Evolutionary conservation across 345 rosid species (phyloP).

Genomic region (Luvunga scandens): DNA sequence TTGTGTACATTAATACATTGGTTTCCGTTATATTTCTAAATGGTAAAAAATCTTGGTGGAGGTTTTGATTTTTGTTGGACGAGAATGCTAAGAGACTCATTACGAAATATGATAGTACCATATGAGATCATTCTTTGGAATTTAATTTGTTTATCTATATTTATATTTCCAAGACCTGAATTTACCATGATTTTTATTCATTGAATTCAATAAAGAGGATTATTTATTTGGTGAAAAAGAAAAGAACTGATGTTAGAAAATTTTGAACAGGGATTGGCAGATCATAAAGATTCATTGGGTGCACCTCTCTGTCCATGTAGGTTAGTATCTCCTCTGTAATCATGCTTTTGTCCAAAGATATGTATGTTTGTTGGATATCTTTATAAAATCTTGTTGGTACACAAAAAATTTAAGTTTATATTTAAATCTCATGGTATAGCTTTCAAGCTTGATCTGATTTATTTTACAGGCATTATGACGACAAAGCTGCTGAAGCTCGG

Average conservation of each 20-base stretch:
- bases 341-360: not conserved
- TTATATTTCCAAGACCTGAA: not conserved
- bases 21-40: not conserved
- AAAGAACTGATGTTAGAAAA: not conserved
- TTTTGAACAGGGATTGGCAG: slow-evolving; percentile 77
- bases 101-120: not conserved
- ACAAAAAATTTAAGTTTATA: not conserved
- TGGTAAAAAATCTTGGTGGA: not conserved
- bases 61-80: not conserved
- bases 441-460: slow-evolving; percentile 4
- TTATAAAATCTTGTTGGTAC: not conserved
- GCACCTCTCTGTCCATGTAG: slow-evolving; percentile 95
- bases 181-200: not conserved
- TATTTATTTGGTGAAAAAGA: not conserved
- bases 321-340: slow-evolving; percentile 30
- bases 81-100: not conserved
- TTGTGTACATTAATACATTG: not conserved
- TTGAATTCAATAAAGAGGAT: not conserved
- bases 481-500: slow-evolving; percentile 81
- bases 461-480: slow-evolving; percentile 84
- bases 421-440: not conserved
- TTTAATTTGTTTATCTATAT: not conserved
- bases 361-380: not conserved
- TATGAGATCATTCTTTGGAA: not conserved
- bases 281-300: slow-evolving; percentile 85